phyloP scores from a whole-genome alignment of 2,329 filamentous ascomycete species.

The Colletotrichum siamense region DNA sequence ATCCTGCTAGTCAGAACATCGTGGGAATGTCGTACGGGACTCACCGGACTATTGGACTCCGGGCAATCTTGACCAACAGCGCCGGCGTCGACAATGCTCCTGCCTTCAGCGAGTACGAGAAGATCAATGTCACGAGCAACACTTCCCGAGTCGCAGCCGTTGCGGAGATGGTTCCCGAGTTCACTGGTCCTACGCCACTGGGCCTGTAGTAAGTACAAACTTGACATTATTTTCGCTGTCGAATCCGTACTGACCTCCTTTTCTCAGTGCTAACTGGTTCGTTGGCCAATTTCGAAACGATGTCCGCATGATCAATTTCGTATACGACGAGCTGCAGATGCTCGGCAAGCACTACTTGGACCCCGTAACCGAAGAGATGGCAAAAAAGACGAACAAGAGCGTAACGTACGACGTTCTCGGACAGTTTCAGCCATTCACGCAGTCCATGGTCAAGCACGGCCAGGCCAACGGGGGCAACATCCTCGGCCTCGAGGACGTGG shows the following conservation, averaged over 20 bases:
- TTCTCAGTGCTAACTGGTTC: conserved; percentile 35
- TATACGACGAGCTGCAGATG: conserved; percentile 32
- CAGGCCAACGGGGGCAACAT: conserved; percentile 33
- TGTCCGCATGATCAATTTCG: conserved; percentile 33
- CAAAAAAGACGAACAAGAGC: conserved; percentile 20
- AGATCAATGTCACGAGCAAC: conserved; percentile 25
- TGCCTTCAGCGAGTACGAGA: conserved; percentile 28
- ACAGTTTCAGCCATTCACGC: conserved; percentile 33
- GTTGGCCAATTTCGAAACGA: conserved; percentile 33
- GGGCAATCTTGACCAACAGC: conserved; percentile 31
- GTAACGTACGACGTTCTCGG: conserved; percentile 17
- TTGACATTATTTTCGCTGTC: neutral
- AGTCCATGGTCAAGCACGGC: conserved; percentile 30
- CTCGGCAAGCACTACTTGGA: conserved; percentile 25
- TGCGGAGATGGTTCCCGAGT: conserved; percentile 33
- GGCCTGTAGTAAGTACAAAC: conserved; percentile 25
- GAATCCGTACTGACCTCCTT: neutral
- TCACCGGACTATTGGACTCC: conserved; percentile 15
- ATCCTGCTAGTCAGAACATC: conserved; percentile 34
- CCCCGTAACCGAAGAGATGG: conserved; percentile 29
- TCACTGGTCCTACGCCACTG: conserved; percentile 35
- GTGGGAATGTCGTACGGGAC: conserved; percentile 27
- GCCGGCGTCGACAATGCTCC: conserved; percentile 26
- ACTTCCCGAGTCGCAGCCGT: conserved; percentile 28
- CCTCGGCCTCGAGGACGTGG: conserved; percentile 35